These are phyloP conservation scores for Ceratocystis papillata DNA, from an alignment of 2,329 filamentous ascomycete genomes.

Conservation along the genomic window DNA sequence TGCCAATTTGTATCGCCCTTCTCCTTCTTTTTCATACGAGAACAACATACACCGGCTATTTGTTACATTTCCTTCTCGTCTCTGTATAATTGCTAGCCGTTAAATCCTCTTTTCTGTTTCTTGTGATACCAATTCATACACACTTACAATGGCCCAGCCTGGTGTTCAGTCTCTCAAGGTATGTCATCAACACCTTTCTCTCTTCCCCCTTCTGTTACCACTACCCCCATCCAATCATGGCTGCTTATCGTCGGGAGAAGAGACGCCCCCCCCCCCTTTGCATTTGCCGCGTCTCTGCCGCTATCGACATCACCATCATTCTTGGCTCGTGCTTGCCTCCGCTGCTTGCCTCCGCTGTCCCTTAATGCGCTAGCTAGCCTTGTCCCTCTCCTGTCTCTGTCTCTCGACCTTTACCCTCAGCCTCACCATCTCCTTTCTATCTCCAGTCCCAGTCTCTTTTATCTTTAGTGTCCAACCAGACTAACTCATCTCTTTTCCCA, in stretches of 20 bases:
- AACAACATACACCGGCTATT: constrained; percentile 13
- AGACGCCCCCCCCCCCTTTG: too few relatives aligned
- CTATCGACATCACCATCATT: too few relatives aligned
- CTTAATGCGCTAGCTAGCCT: too few relatives aligned
- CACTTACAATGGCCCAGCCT: constrained; percentile 61
- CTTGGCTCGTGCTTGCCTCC: too few relatives aligned
- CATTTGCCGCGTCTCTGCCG: too few relatives aligned
- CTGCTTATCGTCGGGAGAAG: too few relatives aligned
- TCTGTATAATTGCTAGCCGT: constrained; percentile 29
- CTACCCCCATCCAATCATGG: not conserved
- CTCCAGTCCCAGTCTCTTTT: constrained; percentile 17
- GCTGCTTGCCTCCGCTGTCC: too few relatives aligned
- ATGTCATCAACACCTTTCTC: constrained; percentile 28
- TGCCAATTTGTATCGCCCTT: not conserved
- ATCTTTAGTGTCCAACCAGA: constrained; percentile 24
- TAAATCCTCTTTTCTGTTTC: constrained; percentile 9
- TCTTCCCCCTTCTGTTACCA: constrained; percentile 14
- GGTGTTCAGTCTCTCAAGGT: constrained; percentile 91
- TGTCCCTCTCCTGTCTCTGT: too few relatives aligned
- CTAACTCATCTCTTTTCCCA: constrained; percentile 31
- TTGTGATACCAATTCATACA: constrained; percentile 11
- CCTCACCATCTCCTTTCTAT: not conserved
- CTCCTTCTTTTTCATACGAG: not conserved
- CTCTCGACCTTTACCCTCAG: not conserved
- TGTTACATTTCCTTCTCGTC: constrained; percentile 30